Percentiles rank a stretch among this genome's conserved stretches.
Evolutionary conservation across 257 asterid genomes (phyloP).

Genomic region (Eucommia ulmoides): DNA sequence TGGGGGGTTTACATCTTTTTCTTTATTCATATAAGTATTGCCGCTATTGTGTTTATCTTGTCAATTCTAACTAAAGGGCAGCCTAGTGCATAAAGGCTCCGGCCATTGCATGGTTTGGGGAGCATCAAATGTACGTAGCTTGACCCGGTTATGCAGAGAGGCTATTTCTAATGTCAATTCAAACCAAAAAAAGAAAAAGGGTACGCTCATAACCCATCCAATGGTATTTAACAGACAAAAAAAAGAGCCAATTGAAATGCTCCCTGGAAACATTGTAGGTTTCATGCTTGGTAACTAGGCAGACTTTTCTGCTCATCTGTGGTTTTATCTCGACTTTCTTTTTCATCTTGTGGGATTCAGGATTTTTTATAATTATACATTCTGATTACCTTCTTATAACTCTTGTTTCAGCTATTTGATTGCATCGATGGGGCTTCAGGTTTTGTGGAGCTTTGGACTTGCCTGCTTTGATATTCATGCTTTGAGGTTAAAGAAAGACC

Average conservation of each 20-base stretch:
- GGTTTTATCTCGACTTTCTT: neutral
- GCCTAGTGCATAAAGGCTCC: too few species aligned
- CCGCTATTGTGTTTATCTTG: too few species aligned
- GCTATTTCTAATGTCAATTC: neutral
- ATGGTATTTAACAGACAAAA: too few species aligned
- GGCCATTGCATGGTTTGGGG: too few species aligned
- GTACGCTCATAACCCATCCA: too few species aligned
- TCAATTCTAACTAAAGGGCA: too few species aligned
- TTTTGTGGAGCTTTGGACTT: conserved; percentile 85
- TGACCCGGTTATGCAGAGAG: too few species aligned
- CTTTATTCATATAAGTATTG: too few species aligned
- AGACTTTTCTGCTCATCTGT: neutral
- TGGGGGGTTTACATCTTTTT: too few species aligned
- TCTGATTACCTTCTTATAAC: conserved; percentile 15
- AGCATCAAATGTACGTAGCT: too few species aligned
- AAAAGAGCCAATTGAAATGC: too few species aligned
- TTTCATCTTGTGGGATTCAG: conserved; percentile 2
- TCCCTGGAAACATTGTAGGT: too few species aligned
- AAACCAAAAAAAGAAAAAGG: neutral
- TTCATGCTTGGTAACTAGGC: neutral
- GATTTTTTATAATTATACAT: conserved; percentile 4
- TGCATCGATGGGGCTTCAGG: conserved; percentile 95
- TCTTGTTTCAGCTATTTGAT: conserved; percentile 62
- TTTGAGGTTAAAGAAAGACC: conserved; percentile 65
- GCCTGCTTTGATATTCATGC: conserved; percentile 81